These are phyloP conservation scores for Gnaphalium uliginosum DNA, from an alignment of 129 eudicot species.

Conservation along the genomic window DNA sequence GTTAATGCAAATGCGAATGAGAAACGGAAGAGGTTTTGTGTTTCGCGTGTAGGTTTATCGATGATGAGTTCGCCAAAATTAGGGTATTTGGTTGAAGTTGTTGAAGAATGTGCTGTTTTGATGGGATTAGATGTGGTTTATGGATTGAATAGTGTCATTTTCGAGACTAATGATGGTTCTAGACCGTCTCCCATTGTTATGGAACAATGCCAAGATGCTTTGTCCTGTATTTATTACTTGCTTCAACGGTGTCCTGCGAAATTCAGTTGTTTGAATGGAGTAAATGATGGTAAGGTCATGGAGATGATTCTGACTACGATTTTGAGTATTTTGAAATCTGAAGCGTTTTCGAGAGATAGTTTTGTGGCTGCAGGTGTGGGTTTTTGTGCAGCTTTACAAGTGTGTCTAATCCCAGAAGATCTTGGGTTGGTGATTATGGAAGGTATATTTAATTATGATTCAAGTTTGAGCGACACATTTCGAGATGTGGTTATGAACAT, in stretches of 20 bases:
- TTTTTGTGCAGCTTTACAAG: conserved; percentile 91
- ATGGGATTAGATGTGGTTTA: conserved; percentile 71
- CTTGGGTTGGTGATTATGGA: conserved; percentile 73
- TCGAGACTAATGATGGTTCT: conserved; percentile 53
- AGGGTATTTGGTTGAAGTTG: conserved; percentile 82
- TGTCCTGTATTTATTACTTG: conserved; percentile 92
- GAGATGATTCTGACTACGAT: conserved; percentile 56
- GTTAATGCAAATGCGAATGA: conserved; percentile 41
- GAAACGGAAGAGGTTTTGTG: conserved; percentile 79
- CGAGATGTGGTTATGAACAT: conserved; percentile 37
- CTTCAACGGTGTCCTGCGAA: conserved; percentile 77
- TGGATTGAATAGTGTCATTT: conserved; percentile 59
- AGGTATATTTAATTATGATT: conserved; percentile 54
- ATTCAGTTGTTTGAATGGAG: conserved; percentile 36
- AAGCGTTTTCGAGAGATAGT: conserved; percentile 87
- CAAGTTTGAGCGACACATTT: conserved; percentile 23
- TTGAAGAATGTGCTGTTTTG: conserved; percentile 77
- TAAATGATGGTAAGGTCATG: conserved; percentile 33
- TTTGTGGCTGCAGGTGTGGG: conserved; percentile 98
- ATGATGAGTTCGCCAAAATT: conserved; percentile 94
- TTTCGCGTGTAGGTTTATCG: conserved; percentile 75
- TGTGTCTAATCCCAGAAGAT: conserved; percentile 61
- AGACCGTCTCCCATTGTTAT: conserved; percentile 87
- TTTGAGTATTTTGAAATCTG: conserved; percentile 60
- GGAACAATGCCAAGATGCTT: conserved; percentile 98